phyloP scores from a whole-genome alignment of 345 rosid species.

The Sisymbrium altissimum region DNA sequence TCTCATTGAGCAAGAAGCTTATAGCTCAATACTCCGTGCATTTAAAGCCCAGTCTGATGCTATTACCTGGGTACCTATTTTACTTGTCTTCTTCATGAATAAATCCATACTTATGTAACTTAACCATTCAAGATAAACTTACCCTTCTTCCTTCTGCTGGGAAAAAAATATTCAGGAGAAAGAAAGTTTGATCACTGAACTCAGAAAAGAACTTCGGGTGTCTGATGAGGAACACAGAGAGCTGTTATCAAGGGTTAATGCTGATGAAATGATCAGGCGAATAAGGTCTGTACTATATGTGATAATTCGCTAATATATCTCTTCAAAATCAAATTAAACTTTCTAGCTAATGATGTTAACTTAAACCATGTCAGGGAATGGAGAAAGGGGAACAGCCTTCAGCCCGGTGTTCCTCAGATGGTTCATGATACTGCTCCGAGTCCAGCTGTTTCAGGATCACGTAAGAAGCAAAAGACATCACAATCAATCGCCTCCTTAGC shows the following conservation, averaged over 20 bases:
- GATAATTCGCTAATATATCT: neutral
- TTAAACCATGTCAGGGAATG: conserved; percentile 60
- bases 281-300: conserved; percentile 64
- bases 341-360: conserved; percentile 2
- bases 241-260: conserved; percentile 79
- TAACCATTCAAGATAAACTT: neutral
- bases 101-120: neutral
- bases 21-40: conserved; percentile 81
- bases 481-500: conserved; percentile 78
- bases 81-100: neutral
- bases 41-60: conserved; percentile 99
- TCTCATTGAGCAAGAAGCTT: conserved; percentile 91
- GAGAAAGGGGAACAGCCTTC: conserved; percentile 74
- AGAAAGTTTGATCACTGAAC: conserved; percentile 92
- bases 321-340: neutral
- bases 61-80: conserved; percentile 79
- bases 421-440: conserved; percentile 68
- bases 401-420: conserved; percentile 61
- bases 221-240: conserved; percentile 95
- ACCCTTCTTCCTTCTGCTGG: neutral
- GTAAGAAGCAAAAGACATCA: conserved; percentile 78
- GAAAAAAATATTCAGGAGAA: conserved; percentile 57
- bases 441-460: conserved; percentile 85
- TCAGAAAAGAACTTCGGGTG: conserved; percentile 90
- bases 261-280: conserved; percentile 71